Base-by-base conservation (phyloP, 257 asterid genomes). In the Lycium barbarum region DNA sequence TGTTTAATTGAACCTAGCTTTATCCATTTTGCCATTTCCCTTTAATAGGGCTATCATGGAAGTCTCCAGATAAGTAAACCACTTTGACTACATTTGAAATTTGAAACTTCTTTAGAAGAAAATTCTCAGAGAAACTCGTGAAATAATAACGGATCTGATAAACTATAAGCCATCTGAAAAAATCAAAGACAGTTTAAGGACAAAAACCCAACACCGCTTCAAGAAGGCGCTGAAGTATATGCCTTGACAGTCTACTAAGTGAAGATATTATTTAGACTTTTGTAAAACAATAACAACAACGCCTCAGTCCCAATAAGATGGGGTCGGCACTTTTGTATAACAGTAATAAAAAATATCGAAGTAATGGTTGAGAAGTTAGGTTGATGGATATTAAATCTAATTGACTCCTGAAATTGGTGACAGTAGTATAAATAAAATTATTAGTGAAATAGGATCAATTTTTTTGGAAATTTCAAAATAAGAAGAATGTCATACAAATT, bases 51-150 rank as follows among this genome's bases (percentile, higher is more conserved):
- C 26, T 38, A 2, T 33, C 53, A 68, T 8, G 1, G 5, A 49
- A 78, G 65, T 78, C 49, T 26, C 82, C 15, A 78, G 65, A 78
- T 15, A 78, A 33, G 49, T 26, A 74, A 78, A 33, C 49, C 82
- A 14, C 9, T 53, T 63, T 0, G 65, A 53, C 10, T 3, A 78
- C 33, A 53, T 78, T 22, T 78, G 66, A 54, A 33, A 26, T 35
- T 33, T 78, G 82, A 26, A 18, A 78, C 40, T 22, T 26, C 15
- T 4, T 14, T 7, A 54, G 2, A 33, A 33, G 63, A 35, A 76
- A 14, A 49, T 7, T 18, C 38, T 14, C 66, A 2, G 65, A 53
- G 17, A 1, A 78, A 78, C 33, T 78, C 61, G 11, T 13, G 82
- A 53, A 53, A 2, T 15, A 53, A 78, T 53, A 78, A 8, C 15